phyloP scores from a whole-genome alignment of 2,329 filamentous ascomycete genomes.

The Colletotrichum agaves region DNA sequence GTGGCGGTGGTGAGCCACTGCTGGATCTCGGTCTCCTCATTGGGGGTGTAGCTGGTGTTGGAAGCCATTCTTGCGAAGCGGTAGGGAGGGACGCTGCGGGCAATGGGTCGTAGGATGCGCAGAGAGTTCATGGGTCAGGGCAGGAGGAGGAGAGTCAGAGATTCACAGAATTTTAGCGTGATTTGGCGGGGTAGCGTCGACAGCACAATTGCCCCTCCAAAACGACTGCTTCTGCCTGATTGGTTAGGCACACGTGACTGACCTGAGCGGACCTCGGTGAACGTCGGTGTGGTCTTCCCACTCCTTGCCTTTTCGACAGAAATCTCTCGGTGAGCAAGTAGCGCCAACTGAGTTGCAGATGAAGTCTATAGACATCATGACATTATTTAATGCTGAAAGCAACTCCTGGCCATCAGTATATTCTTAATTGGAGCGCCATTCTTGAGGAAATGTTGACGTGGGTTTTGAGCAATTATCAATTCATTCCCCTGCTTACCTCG shows the following conservation, averaged over 20 bases:
- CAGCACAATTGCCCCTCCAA: conserved; percentile 27
- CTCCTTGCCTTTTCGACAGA: background rate
- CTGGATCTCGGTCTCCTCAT: conserved; percentile 87
- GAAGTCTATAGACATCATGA: no score
- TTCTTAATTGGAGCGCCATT: no score
- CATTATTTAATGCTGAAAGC: no score
- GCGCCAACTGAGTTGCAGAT: no score
- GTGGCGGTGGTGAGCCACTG: conserved; percentile 87
- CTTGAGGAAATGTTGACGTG: no score
- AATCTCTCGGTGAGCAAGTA: background rate
- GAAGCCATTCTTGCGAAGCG: conserved; percentile 68
- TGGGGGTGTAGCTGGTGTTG: conserved; percentile 78
- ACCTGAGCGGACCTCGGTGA: background rate
- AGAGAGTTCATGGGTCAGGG: conserved; percentile 57
- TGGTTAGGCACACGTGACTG: background rate
- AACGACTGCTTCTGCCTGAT: conserved; percentile 14
- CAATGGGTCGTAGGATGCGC: conserved; percentile 48
- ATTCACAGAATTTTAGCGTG: conserved; percentile 28
- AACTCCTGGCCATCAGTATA: no score
- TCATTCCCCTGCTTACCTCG: no score
- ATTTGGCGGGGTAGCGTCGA: conserved; percentile 28
- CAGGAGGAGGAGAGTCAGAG: conserved; percentile 5
- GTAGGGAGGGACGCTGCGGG: conserved; percentile 49
- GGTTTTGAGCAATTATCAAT: no score
- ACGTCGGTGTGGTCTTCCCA: background rate